These are phyloP conservation scores for Rutstroemia sp. DNA, from an alignment of 2,329 filamentous ascomycete genomes.

Conservation along the genomic window DNA sequence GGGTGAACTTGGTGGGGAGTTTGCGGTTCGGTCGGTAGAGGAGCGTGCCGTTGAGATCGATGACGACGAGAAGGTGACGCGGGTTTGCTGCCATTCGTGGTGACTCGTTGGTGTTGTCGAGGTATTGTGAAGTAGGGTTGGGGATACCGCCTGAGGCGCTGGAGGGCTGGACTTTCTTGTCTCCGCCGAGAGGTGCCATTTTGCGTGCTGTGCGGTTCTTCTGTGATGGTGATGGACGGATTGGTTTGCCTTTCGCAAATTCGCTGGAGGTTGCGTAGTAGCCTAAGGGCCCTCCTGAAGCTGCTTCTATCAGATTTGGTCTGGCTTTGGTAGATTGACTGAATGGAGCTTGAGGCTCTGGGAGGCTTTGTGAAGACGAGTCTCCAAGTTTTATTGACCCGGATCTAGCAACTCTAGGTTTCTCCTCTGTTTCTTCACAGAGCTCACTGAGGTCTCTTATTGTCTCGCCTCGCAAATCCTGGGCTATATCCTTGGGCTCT, in stretches of 20 bases:
- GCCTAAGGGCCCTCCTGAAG: too few relatives aligned
- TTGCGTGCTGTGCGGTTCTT: neutral
- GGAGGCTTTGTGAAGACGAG: too few relatives aligned
- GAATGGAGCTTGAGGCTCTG: too few relatives aligned
- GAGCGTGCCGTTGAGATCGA: slow-evolving; percentile 92
- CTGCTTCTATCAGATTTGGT: too few relatives aligned
- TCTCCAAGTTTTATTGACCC: too few relatives aligned
- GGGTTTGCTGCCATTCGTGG: slow-evolving; percentile 39
- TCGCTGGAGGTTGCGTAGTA: neutral
- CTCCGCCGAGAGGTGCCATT: slow-evolving; percentile 5
- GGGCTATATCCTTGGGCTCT: too few relatives aligned
- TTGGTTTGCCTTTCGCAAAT: neutral
- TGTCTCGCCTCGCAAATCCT: too few relatives aligned
- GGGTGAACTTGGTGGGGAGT: slow-evolving; percentile 46
- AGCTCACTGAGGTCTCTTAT: too few relatives aligned
- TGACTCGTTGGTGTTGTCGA: slow-evolving; percentile 41
- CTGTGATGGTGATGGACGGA: neutral
- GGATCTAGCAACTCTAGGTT: too few relatives aligned
- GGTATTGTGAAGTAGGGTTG: slow-evolving; percentile 51
- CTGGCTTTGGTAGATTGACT: too few relatives aligned
- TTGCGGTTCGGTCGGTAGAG: slow-evolving; percentile 58
- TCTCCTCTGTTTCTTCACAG: too few relatives aligned
- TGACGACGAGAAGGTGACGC: slow-evolving; percentile 67
- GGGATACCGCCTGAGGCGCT: slow-evolving; percentile 39
- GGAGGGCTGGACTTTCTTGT: slow-evolving; percentile 18